Conservation (phyloP, 2,329 filamentous ascomycete genomes). For the Fusarium odoratissimum region DNA sequence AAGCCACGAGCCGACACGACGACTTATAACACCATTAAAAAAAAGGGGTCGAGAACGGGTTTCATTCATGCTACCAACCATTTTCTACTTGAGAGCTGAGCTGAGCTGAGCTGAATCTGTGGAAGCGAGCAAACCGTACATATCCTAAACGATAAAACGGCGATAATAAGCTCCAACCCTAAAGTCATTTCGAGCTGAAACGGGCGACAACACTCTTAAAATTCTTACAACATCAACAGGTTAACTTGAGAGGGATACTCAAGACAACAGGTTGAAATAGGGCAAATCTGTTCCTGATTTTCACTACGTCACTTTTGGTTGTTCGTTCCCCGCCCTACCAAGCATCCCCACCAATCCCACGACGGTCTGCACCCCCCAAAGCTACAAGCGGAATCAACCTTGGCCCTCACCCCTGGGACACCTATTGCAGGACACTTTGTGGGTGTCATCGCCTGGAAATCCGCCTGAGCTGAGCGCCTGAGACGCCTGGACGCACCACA, state of each 20-base stretch:
- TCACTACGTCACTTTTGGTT: constrained; percentile 32
- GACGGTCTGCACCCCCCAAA: not conserved
- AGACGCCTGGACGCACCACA: constrained; percentile 4
- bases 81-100: not conserved
- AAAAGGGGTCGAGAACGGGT: constrained; percentile 14
- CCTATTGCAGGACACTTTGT: constrained; percentile 20
- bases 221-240: not conserved
- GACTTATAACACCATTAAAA: constrained; percentile 2
- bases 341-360: constrained; percentile 26
- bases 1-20: constrained; percentile 10
- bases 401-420: constrained; percentile 8
- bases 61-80: constrained; percentile 18
- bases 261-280: not conserved
- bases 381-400: constrained; percentile 5
- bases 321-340: constrained; percentile 23
- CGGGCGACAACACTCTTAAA: not conserved
- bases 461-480: constrained; percentile 30
- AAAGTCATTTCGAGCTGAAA: not conserved
- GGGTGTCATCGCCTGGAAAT: constrained; percentile 27
- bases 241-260: not conserved
- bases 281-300: constrained; percentile 10
- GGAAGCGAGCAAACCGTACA: not conserved
- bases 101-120: constrained; percentile 11
- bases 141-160: constrained; percentile 9
- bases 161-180: not conserved